Evolutionary conservation across 768 basidiomycete genomes (phyloP), one percentile per base, ranked within the genome.

Genomic region (Amylocystis lapponica): DNA sequence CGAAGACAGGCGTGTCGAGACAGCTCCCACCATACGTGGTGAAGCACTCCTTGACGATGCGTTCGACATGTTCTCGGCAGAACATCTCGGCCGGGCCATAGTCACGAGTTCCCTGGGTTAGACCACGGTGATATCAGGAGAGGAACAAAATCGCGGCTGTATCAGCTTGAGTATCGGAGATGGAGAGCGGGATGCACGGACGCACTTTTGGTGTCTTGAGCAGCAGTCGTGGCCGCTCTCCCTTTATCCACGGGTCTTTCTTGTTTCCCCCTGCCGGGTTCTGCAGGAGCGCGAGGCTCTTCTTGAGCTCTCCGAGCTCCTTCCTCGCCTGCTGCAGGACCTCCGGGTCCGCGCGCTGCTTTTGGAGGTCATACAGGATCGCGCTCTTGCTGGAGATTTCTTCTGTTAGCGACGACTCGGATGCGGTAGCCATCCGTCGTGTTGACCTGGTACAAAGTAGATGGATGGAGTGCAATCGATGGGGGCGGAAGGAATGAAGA

Each of bases 1-100:
- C 96, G 55, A 99, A 98, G 5, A 98, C 94, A 41, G 96, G 96
- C 2, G 96, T 99, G 65, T 99, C 96, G 42, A 99, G 88, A 48
- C 88, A 91, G 41, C 79, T 75, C 6, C 84, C 96, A 11, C 96
- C 96, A 57, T 85, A 95, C 5, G 81, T 76, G 35, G 88, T 80
- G 65, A 98, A 99, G 45, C 81, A 80, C 2, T 85, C 81, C 59
- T 88, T 87, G 56, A 99, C 84, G 42, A 82, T 87, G 32, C 76
- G 75, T 60, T 97, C 94, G 56, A 98, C 84, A 66, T 86, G 81
- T 51, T 87, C 84, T 36, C 95, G 83, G 52, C 95, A 84, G 63
- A 86, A 81, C 79, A 94, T 95, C 60, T 97, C 93, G 13, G 74
- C 76, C 14, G 95, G 90, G 32, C 87, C 85, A 66, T 91, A 97